A percentile compares a stretch with the other conserved stretches of the same genome.
Conservation (phyloP, 1,284 basidiomycete genomes). For the Leccinum griseonigrum region DNA sequence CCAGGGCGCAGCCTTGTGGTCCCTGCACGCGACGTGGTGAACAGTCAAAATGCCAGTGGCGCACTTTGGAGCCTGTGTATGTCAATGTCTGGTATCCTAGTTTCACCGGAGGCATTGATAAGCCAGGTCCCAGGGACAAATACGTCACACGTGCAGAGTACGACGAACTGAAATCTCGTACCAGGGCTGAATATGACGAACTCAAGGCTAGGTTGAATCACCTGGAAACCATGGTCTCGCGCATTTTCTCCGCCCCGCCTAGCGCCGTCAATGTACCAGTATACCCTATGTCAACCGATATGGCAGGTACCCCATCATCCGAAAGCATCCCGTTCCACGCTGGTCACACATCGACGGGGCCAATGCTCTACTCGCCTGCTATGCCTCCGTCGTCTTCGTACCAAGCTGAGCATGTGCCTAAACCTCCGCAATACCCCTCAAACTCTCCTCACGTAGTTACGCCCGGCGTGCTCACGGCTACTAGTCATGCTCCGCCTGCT, state of each 20-base stretch:
- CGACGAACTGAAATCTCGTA: conserved; percentile 45
- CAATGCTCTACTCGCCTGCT: conserved; percentile 26
- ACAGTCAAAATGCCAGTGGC: conserved; percentile 55
- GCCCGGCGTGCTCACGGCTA: conserved; percentile 13
- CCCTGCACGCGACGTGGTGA: conserved; percentile 55
- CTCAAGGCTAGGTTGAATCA: conserved; percentile 41
- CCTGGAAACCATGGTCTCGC: conserved; percentile 36
- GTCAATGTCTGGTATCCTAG: conserved; percentile 18
- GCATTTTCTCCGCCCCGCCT: conserved; percentile 29
- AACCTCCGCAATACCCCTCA: conserved; percentile 28
- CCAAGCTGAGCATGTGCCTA: conserved; percentile 23
- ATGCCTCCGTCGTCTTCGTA: conserved; percentile 27
- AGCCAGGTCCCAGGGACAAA: conserved; percentile 43
- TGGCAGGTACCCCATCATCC: conserved; percentile 27
- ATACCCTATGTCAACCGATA: conserved; percentile 31
- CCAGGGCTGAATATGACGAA: conserved; percentile 47
- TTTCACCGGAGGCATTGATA: conserved; percentile 14
- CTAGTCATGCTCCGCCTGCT: conserved; percentile 17
- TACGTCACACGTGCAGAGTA: conserved; percentile 53
- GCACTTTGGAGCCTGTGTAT: conserved; percentile 55
- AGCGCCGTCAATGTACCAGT: conserved; percentile 30
- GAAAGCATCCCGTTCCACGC: conserved; percentile 31
- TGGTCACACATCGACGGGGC: conserved; percentile 25
- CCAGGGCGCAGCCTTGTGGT: conserved; percentile 52
- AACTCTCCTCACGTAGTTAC: conserved; percentile 29